Base-by-base conservation (phyloP, 345 rosid genomes). In the Trapa bicornis region DNA sequence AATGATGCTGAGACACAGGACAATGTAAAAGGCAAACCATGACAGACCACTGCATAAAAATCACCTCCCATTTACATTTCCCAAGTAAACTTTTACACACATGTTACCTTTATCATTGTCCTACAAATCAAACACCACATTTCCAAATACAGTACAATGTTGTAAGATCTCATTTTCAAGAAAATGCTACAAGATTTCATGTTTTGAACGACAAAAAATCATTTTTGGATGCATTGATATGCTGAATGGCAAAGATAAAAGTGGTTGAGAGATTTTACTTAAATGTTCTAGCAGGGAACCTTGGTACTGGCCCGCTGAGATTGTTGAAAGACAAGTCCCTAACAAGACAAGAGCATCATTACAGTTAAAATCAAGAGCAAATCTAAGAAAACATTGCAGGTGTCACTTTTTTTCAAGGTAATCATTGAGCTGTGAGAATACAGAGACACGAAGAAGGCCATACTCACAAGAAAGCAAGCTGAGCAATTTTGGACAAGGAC, bases 321-420 rank as follows among this genome's bases (percentile, higher is more conserved):
- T 92, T 92, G 86, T 92, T 92, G 65, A 79, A 92, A 72, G 97
- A 92, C 79, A 92, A 80, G 82, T 92, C 98, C 80, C 97, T 92
- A 85, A 77, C 68, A 70, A 70, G 42, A 73, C 68, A 13, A 65
- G 68, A 62, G 32, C 52, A 15, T 39, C 37, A 71, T 45, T 38
- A 35, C 36, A 56, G 65, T 61, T 45, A 68, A 68, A 35, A 58
- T 57, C 65, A 73, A 68, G 67, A 42, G 22, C 37, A 54, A 68
- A 39, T 64, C 69, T 67, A 65, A 66, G 58, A 17, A 64, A 48
- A 41, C 29, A 35, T 35, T 12, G 17, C 70, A 54, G 60, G 36
- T 45, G 65, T 61, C 53, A 68, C 53, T 66, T 35, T 47, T 64
- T 77, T 71, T 64, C 76, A 71, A 75, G 71, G 68, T 70, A 75